Evolutionary conservation across 1,284 basidiomycete genomes (phyloP), one percentile per base, ranked within the genome.

Genomic region (Coniferiporia weirii): DNA sequence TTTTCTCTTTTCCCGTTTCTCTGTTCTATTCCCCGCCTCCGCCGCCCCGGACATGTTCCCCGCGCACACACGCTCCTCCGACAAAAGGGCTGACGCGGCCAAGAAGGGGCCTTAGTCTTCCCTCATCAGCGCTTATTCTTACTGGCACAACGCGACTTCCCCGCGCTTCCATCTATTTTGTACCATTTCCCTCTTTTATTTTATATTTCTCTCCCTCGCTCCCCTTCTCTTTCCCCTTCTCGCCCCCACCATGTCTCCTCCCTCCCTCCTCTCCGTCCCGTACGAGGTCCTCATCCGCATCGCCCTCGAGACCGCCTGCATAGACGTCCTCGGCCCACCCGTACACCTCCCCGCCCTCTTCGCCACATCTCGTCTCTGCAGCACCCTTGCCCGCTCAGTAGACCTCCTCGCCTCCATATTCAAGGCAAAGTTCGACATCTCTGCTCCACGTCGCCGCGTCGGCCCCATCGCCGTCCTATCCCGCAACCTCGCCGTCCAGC

Each of bases 381-480:
- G 64, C 43, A 56, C 69, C 1, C 75, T 90, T 61, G 79, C 77
- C 10, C 66, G 69, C 53, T 50, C 61, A 7, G 64, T 77, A 7
- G 67, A 76, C 17, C 76, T 93, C 54, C 85, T 84, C 66, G 77
- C 83, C 0, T 68, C 73, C 45, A 76, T 92, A 34, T 91, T 85
- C 69, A 74, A 74, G 17, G 63, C 70, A 64, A 79, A 77, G 64
- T 92, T 91, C 72, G 89, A 91, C 69, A 63, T 66, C 8, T 73
- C 72, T 6, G 80, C 87, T 1, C 75, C 78, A 1, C 68, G 73
- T 56, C 77, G 91, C 15, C 77, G 91, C 22, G 76, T 86, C 59
- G 69, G 72, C 7, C 71, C 74, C 0, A 65, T 68, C 34, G 67
- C 73, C 15, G 57, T 64, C 19, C 73, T 76, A 44, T 75, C 76